A percentile compares a stretch with the other conserved stretches of the same genome.
These are phyloP conservation scores for Pyropia haitanensis DNA, from an alignment of 23 red algal species.

Conservation along the genomic window DNA sequence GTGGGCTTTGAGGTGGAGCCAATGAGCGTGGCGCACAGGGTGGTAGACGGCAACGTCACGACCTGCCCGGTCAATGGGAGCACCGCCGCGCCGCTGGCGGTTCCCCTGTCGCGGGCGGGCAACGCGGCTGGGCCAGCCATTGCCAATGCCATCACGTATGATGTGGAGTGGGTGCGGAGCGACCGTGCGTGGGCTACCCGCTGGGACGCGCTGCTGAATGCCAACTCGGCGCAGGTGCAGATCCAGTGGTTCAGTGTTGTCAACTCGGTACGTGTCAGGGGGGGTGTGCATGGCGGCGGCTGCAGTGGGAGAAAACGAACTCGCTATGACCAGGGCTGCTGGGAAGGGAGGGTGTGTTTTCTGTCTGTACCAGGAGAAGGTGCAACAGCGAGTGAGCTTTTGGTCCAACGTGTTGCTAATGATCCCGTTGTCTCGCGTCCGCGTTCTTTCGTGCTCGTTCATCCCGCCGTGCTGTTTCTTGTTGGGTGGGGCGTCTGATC, in stretches of 20 bases:
- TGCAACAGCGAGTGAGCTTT: too few species aligned
- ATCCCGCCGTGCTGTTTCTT: too few species aligned
- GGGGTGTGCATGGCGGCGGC: too few species aligned
- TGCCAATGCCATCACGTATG: slow-evolving; percentile 54
- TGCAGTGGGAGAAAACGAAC: too few species aligned
- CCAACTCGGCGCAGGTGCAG: slow-evolving; percentile 22
- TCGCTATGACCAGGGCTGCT: too few species aligned
- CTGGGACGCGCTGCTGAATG: slow-evolving; percentile 82
- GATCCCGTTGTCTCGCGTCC: too few species aligned
- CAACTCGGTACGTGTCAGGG: slow-evolving; percentile 27
- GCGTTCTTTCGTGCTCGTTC: too few species aligned
- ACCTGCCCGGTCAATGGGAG: slow-evolving; percentile 6
- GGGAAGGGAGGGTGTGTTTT: too few species aligned
- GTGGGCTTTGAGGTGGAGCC: slow-evolving; percentile 93
- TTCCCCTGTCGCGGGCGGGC: not conserved
- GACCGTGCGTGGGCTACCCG: slow-evolving; percentile 81
- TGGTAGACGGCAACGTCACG: not conserved
- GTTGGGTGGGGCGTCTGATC: too few species aligned
- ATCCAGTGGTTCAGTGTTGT: slow-evolving; percentile 91
- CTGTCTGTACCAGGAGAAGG: too few species aligned
- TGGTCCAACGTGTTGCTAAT: too few species aligned
- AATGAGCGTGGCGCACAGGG: slow-evolving; percentile 27
- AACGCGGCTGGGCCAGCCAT: not conserved
- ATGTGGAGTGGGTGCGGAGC: slow-evolving; percentile 69
- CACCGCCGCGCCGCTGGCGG: slow-evolving; percentile 4